Evolutionary conservation across 108 stramenopile genomes (phyloP).

Genomic region (Stephanodiscus triporus): DNA sequence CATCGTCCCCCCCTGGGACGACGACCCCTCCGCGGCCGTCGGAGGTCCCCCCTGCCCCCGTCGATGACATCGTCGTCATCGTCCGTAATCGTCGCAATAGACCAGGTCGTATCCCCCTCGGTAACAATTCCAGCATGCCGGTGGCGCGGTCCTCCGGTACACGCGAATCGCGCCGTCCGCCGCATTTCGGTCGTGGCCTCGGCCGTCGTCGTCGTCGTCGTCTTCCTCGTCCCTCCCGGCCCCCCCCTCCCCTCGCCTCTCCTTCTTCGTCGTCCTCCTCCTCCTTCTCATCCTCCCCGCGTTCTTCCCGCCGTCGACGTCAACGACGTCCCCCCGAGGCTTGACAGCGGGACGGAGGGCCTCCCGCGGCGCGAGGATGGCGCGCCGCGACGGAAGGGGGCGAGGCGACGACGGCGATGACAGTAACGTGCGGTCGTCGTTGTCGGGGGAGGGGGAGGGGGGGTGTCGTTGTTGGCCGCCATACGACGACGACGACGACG

Average conservation of each 20-base stretch:
- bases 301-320: background rate
- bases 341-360: conserved; percentile 16
- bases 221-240: background rate
- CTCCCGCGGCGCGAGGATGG: conserved; percentile 24
- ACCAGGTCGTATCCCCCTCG: conserved; percentile 34
- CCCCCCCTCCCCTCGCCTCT: too few relatives aligned
- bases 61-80: background rate
- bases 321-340: background rate
- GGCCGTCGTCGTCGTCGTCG: background rate
- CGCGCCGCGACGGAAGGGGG: conserved; percentile 28
- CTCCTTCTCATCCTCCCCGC: too few relatives aligned
- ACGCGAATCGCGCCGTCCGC: conserved; percentile 15
- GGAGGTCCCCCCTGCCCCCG: too few relatives aligned
- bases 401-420: background rate
- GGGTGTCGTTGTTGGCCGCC: too few relatives aligned
- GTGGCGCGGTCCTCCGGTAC: conserved; percentile 18
- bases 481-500: too few relatives aligned
- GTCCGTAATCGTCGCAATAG: conserved; percentile 19
- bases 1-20: background rate
- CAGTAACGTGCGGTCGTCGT: background rate
- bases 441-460: background rate
- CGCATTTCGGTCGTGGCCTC: background rate
- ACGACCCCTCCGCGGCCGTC: too few relatives aligned
- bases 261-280: background rate
- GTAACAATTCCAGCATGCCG: conserved; percentile 21